Base-by-base conservation (phyloP, 2,329 filamentous ascomycete genomes). In the Pseudovirgaria hyperparasitica region DNA sequence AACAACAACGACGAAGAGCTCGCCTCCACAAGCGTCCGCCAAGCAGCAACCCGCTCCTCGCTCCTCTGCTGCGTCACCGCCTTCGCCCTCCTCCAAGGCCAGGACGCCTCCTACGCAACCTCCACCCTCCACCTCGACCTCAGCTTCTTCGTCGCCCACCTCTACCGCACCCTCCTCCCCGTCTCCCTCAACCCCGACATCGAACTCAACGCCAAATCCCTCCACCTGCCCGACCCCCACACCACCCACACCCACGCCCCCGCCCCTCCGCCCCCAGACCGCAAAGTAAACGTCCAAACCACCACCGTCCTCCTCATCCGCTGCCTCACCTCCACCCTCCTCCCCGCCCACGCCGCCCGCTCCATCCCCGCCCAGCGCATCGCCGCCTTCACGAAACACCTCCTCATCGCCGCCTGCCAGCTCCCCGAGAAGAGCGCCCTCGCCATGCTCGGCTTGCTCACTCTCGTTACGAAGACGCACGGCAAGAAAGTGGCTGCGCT, bases 1-100 rank as follows among this genome's bases (percentile, higher is more conserved):
- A 64, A 60, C 4, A 58, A 66, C 1, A 65, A 72, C 9, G 62
- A 66, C 6, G 63, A 70, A 10, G 60, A 64, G 9, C 59, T 63
- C 2, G 60, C 60, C 2, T 62, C 65, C 2, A 37, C 36, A 3
- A 54, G 52, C 2, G 50, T 63, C 9, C 49, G 63, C 20, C 75
- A 86, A 30, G 86, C 93, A 54, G 62, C 79, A 8, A 84, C 77
- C 15, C 77, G 90, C 38, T 86, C 96, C 55, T 72, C 82, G 8
- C 74, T 98, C 5, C 78, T 98, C 30, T 94, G 87, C 60, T 92
- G 86, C 31, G 85, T 92, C 44, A 98, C 90, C 1, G 90, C 92
- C 15, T 96, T 92, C 47, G 85, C 87, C n/a, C 74, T 98, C 5
- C 74, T 98, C 20, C 82, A 90, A 37, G 87, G 90, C 25, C 90